Evolutionary conservation across 139 green algal species (phyloP), one percentile per base, ranked within the genome.

Genomic region (Gonium pectorale): DNA sequence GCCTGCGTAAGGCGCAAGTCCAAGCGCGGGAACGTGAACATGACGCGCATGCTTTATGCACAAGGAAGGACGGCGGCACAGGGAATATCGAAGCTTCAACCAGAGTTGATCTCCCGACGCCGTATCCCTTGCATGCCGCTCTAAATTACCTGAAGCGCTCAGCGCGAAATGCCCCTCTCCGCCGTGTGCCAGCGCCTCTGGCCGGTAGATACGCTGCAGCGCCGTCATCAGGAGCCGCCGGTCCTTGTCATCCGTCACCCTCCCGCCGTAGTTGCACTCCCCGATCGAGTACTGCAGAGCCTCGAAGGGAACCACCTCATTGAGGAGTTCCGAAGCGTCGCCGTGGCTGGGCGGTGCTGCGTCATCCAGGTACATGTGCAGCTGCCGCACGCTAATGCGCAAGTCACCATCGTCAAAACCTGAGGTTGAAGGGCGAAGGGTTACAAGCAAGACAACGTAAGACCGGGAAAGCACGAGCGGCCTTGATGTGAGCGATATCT

Each of bases 181-280:
- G 21, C 33, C 75, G 41, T 60, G 27, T 38, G 37, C 73, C 69
- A 94, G 77, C 24, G 92, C 74, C 43, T 92, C 86, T 0, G 83
- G 82, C 35, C 86, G 87, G 89, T 93, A 95, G 81, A 87, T 93
- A 49, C 86, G 88, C 33, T 89, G 80, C 56, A 96, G 90, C n/a
- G 92, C 85, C 21, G 90, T 91, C 67, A 88, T 91, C 31, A 96
- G 93, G 79, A 95, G 86, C 41, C 91, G 89, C 7, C 94, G 86
- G 86, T 96, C 94, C 88, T 95, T 95, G 86, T 95, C 94, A 79
- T 96, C 94, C 22, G 94, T 96, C 21, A 96, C 94, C 8, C 92
- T 87, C 24, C 94, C 94, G 41, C 91, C 88, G 54, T 94, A 94
- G 90, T 96, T 96, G 86, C 92, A 95, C 69, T 96, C 94, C 0